Conservation (phyloP, 352 stramenopile genomes). For the Aphanomyces stellatus region DNA sequence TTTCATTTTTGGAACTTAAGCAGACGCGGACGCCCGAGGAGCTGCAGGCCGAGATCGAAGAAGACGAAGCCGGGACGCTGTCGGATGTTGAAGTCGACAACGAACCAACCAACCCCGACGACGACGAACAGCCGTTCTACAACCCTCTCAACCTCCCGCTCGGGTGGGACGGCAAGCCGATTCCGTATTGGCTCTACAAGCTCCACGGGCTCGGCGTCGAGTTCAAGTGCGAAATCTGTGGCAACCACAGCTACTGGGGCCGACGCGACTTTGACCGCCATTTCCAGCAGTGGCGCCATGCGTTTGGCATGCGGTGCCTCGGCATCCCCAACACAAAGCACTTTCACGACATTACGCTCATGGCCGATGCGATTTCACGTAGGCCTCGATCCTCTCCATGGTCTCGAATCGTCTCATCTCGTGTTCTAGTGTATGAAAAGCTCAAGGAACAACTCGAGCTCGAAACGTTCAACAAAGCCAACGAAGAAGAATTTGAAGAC, state of each 20-base stretch:
- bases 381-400: constrained; percentile 22
- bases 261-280: constrained; percentile 95
- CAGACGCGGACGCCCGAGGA: constrained; percentile 83
- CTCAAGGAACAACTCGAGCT: constrained; percentile 91
- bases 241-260: constrained; percentile 97
- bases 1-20: constrained; percentile 81
- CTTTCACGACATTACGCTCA: constrained; percentile 99
- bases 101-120: constrained; percentile 46
- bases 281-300: constrained; percentile 97
- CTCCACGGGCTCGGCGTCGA: constrained; percentile 97
- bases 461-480: constrained; percentile 89
- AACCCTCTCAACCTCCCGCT: constrained; percentile 98
- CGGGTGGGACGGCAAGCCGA: constrained; percentile 98
- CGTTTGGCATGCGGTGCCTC: constrained; percentile 97
- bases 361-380: constrained; percentile 91
- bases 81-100: constrained; percentile 76
- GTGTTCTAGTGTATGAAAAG: constrained; percentile 89
- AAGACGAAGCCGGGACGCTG: constrained; percentile 80
- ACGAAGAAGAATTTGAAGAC: constrained; percentile 99
- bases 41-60: constrained; percentile 71
- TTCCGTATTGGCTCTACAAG: constrained; percentile 99
- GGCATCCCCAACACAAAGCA: constrained; percentile 99
- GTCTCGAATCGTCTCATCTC: not conserved
- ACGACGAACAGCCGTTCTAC: constrained; percentile 96
- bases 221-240: constrained; percentile 99